A percentile compares a stretch with the other conserved stretches of the same genome.
Conservation (phyloP, 192 early-diverging fungal genomes). For the Rhizoclosmatium sp. region DNA sequence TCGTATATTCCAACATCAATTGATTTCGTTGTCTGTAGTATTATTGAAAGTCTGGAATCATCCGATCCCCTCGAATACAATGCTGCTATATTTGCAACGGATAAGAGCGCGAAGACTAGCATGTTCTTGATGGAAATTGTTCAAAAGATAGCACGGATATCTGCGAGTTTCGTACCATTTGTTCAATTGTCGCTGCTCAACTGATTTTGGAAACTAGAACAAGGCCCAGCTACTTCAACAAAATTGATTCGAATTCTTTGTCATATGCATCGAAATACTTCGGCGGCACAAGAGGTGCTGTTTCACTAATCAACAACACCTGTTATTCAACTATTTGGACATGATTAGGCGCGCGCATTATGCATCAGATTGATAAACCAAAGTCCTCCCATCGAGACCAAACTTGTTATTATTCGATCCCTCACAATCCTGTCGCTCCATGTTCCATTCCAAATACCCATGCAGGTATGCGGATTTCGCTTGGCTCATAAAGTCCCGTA, state of each 20-base stretch:
- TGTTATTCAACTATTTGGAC: neutral
- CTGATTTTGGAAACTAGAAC: slow-evolving; percentile 9
- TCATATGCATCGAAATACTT: slow-evolving; percentile 19
- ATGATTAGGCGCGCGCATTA: neutral
- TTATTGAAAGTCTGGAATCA: slow-evolving; percentile 27
- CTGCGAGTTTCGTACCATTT: slow-evolving; percentile 9
- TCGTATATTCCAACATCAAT: neutral
- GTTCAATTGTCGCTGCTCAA: neutral
- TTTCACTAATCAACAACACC: neutral
- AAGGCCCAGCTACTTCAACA: slow-evolving; percentile 24
- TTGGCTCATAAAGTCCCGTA: neutral
- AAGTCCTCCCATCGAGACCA: slow-evolving; percentile 12
- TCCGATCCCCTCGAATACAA: slow-evolving; percentile 27
- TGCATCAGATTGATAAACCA: slow-evolving; percentile 8
- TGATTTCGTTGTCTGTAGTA: neutral
- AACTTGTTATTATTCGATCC: slow-evolving; percentile 15
- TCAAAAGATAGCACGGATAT: slow-evolving; percentile 10
- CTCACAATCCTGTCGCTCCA: slow-evolving; percentile 12
- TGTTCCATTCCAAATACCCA: slow-evolving; percentile 24
- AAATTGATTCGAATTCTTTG: slow-evolving; percentile 34
- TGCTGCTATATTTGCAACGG: slow-evolving; percentile 29
- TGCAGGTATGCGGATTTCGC: slow-evolving; percentile 1
- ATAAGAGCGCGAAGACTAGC: slow-evolving; percentile 25
- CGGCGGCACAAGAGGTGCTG: slow-evolving; percentile 14
- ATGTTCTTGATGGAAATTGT: slow-evolving; percentile 28